Evolutionary conservation across 495 filamentous ascomycete species (phyloP).

Genomic region (Lasiosphaeria miniovina): DNA sequence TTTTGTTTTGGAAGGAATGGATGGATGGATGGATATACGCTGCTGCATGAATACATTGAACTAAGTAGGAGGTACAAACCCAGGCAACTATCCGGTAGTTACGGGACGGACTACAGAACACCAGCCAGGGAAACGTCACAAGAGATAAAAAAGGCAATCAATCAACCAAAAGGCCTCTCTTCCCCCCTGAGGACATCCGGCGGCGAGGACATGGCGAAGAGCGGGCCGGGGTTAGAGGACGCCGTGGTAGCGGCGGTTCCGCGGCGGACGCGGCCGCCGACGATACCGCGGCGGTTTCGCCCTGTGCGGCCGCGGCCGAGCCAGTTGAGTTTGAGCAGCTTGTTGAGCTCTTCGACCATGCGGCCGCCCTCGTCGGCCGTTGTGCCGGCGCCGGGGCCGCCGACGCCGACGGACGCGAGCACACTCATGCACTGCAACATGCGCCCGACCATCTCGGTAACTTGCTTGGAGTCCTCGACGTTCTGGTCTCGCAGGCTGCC

Average conservation of each 20-base stretch:
- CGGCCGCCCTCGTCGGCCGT: constrained; percentile 64
- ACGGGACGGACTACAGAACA: too few species aligned
- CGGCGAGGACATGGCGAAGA: too few species aligned
- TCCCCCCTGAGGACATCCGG: not conserved
- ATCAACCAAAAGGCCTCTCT: too few species aligned
- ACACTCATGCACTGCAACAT: constrained; percentile 98
- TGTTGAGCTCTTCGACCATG: constrained; percentile 77
- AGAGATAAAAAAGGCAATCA: too few species aligned
- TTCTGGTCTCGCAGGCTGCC: constrained; percentile 44
- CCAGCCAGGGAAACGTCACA: too few species aligned
- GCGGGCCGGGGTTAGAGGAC: too few species aligned
- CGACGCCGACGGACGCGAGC: constrained; percentile 62
- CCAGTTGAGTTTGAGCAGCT: constrained; percentile 93
- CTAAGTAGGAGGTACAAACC: too few species aligned
- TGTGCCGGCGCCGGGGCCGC: constrained; percentile 24
- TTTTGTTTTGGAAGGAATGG: too few species aligned
- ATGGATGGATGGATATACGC: too few species aligned
- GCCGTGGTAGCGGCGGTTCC: constrained; percentile 18
- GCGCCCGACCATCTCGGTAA: constrained; percentile 89
- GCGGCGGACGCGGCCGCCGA: constrained; percentile 48
- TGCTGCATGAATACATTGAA: too few species aligned
- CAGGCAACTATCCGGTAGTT: too few species aligned
- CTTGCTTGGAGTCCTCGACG: constrained; percentile 70
- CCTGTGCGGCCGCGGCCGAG: constrained; percentile 86
- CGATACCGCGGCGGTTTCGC: constrained; percentile 83